Percentiles rank a stretch among this genome's conserved stretches.
phyloP scores from a whole-genome alignment of 2,329 filamentous ascomycete genomes.

The Alternaria longipes region DNA sequence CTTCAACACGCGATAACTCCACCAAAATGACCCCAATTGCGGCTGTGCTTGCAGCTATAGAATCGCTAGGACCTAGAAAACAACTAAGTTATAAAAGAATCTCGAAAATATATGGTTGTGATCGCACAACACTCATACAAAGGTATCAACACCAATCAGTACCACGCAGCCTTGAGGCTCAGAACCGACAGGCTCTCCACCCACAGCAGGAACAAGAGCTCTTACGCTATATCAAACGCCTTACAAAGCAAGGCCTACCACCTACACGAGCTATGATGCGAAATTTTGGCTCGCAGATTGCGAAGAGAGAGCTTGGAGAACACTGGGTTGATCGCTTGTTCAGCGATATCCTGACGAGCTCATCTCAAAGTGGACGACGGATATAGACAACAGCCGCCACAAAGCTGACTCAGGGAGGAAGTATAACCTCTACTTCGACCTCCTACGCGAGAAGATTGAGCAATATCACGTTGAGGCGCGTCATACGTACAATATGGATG shows the following conservation, averaged over 20 bases:
- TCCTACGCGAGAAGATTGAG: constrained; percentile 15
- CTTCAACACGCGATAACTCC: not conserved
- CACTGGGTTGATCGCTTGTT: not conserved
- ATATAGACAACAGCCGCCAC: not conserved
- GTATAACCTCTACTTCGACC: constrained; percentile 8
- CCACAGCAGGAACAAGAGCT: not conserved
- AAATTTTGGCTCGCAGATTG: not conserved
- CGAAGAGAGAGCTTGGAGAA: not conserved
- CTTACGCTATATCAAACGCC: not conserved
- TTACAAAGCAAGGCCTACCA: constrained; percentile 1
- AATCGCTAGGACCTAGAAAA: not conserved
- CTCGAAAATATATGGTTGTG: not conserved
- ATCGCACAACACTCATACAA: not conserved
- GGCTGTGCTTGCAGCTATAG: not conserved
- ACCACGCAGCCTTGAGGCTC: no score
- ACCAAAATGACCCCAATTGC: not conserved
- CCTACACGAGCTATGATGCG: not conserved
- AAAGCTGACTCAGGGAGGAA: not conserved
- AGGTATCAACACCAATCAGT: not conserved
- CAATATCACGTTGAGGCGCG: constrained; percentile 15
- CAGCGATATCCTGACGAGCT: not conserved
- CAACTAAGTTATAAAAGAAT: not conserved
- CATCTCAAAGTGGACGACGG: not conserved
- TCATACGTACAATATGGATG: constrained; percentile 23
- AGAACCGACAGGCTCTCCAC: not conserved